These are phyloP conservation scores for Crucibulum laeve DNA, from an alignment of 768 basidiomycete species.

Conservation along the genomic window DNA sequence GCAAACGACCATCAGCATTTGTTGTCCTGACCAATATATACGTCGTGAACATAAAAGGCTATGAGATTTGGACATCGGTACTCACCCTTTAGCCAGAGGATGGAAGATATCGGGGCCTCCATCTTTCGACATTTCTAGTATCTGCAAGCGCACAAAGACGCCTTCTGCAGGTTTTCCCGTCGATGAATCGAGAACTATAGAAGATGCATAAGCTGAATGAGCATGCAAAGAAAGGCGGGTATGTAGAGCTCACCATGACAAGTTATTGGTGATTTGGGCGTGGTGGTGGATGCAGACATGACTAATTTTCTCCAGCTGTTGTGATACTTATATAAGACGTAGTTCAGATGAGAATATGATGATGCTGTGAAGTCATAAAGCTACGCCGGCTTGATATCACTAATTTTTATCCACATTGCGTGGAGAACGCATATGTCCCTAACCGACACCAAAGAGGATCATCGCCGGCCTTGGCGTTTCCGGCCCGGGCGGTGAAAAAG, in stretches of 20 bases:
- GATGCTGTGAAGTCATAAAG: slow-evolving; percentile 11
- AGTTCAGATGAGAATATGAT: not conserved
- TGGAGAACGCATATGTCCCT: not conserved
- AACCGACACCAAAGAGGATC: slow-evolving; percentile 2
- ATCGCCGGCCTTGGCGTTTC: slow-evolving; percentile 15
- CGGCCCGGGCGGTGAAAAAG: not conserved
- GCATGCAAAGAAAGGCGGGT: not conserved
- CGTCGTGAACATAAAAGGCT: slow-evolving; percentile 2
- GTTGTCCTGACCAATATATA: slow-evolving; percentile 48
- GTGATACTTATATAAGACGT: too few species aligned
- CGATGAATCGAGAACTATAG: slow-evolving; percentile 79
- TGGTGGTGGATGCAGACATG: too few species aligned
- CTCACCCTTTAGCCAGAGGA: slow-evolving; percentile 58
- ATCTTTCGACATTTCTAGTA: slow-evolving; percentile 29
- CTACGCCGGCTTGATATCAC: not conserved
- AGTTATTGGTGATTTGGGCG: slow-evolving; percentile 78
- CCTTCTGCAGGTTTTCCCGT: slow-evolving; percentile 76
- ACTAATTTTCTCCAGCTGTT: too few species aligned
- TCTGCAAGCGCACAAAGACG: slow-evolving; percentile 61
- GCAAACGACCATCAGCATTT: slow-evolving; percentile 79
- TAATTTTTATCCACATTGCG: too few species aligned
- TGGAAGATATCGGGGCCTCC: slow-evolving; percentile 42
- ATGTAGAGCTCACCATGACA: slow-evolving; percentile 65
- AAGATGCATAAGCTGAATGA: not conserved
- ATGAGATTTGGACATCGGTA: slow-evolving; percentile 3